Conservation (phyloP, 1,139 yeast species). For the Suhomyces coccinellae region DNA sequence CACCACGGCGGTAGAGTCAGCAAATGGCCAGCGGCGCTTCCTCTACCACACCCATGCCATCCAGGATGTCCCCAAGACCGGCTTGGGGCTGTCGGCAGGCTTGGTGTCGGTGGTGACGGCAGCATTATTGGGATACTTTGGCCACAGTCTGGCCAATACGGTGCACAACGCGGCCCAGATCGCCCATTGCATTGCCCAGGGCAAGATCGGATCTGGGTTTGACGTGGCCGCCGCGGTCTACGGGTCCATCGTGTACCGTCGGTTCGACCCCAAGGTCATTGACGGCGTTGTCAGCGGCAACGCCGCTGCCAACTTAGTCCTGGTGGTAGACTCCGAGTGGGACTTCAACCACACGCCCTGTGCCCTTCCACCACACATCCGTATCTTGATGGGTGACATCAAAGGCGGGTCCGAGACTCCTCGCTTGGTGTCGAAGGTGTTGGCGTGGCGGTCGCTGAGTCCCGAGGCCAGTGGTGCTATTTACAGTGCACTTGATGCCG, state of each 20-base stretch:
- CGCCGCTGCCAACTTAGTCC: conserved; percentile 23
- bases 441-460: conserved; percentile 62
- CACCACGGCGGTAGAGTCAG: conserved; percentile 33
- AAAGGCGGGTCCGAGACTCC: conserved; percentile 94
- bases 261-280: conserved; percentile 64
- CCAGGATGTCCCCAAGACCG: conserved; percentile 83
- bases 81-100: conserved; percentile 95
- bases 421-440: conserved; percentile 74
- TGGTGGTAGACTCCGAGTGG: conserved; percentile 59
- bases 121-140: conserved; percentile 56
- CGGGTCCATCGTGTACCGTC: conserved; percentile 79
- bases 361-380: conserved; percentile 64
- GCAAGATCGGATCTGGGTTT: conserved; percentile 94
- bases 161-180: conserved; percentile 85
- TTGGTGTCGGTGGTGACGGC: conserved; percentile 79
- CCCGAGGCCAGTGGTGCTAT: conserved; percentile 52
- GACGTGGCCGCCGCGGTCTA: conserved; percentile 95
- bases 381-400: conserved; percentile 89
- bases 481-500: conserved; percentile 55
- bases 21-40: conserved; percentile 46
- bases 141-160: conserved; percentile 22
- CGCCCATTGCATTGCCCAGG: conserved; percentile 92
- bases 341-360: conserved; percentile 53
- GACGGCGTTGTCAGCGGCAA: conserved; percentile 17
- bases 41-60: conserved; percentile 61